phyloP scores from a whole-genome alignment of 139 green algal genomes.

The Chlamydomonas eustigma region DNA sequence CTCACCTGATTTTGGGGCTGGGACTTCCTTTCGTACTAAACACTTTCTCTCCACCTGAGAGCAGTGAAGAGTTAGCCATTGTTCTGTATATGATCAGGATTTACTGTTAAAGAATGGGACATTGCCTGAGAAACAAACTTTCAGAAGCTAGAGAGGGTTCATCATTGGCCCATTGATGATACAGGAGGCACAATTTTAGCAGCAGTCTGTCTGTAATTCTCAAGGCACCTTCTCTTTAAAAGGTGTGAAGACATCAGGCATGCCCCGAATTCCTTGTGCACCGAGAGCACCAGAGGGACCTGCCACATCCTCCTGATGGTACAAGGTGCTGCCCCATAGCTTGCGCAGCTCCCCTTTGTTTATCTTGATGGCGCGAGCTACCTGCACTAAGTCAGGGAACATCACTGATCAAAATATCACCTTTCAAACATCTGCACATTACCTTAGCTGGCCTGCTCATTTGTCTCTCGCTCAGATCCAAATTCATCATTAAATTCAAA shows the following conservation, averaged over 20 bases:
- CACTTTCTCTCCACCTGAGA: slow-evolving; percentile 1
- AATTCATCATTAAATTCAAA: too few relatives aligned
- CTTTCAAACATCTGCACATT: too few relatives aligned
- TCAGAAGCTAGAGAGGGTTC: too few relatives aligned
- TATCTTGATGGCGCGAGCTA: neutral
- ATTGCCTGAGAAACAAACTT: too few relatives aligned
- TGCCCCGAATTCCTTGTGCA: neutral
- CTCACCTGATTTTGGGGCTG: slow-evolving; percentile 5
- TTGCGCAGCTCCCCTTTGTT: slow-evolving; percentile 35
- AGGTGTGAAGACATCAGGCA: slow-evolving; percentile 90
- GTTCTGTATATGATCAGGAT: too few relatives aligned
- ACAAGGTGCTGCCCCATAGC: slow-evolving; percentile 79
- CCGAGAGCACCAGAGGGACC: neutral
- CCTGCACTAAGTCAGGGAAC: slow-evolving; percentile 17
- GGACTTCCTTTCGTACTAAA: slow-evolving; percentile 46
- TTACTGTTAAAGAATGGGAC: too few relatives aligned
- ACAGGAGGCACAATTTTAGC: too few relatives aligned
- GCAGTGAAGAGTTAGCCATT: too few relatives aligned
- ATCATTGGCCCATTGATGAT: neutral
- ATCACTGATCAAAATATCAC: too few relatives aligned
- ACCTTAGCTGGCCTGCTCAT: too few relatives aligned
- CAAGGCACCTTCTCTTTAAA: slow-evolving; percentile 70
- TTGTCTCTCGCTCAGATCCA: too few relatives aligned
- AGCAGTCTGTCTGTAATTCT: neutral
- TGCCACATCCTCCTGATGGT: slow-evolving; percentile 83